Evolutionary conservation across 1,284 basidiomycete species (phyloP), one percentile per base, ranked within the genome.

Genomic region (Trichosporon sp.): DNA sequence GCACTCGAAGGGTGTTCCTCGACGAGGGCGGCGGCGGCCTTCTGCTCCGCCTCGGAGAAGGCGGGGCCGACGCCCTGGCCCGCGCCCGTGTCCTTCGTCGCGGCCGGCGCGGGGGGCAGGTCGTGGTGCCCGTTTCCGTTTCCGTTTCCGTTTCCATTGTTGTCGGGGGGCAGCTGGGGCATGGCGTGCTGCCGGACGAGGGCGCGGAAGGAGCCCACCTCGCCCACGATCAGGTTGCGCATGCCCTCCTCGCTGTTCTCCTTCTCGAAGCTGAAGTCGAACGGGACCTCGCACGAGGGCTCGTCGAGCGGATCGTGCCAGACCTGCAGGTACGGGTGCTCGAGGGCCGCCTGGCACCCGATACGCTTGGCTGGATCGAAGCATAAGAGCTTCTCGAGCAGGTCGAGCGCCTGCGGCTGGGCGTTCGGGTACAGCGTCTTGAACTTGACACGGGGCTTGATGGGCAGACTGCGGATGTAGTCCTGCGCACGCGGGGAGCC

Each of bases 191-290:
- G 78, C 46, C 83, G 73, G 19, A 84, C 82, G 12, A 82, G 75
- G 38, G 79, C 66, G 63, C 83, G 77, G 79, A 84, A 84, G 12
- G 78, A 79, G 19, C 72, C 70, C 8, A 79, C 77, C 85, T 99
- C 96, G 48, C 96, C 90, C 12, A 98, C 89, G 77, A 99, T 99
- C 78, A 99, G 85, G 75, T 89, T 89, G 85, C 96, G 94, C 97
- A 99, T 99, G 26, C 97, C 97, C 69, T 97, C 93, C 72, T 96
- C 95, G 68, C 91, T 90, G 75, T 99, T 96, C 83, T 98, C 96
- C 74, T 91, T 91, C 85, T 99, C 97, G 76, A 99, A 99, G n/a
- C 90, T 88, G 81, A 99, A 99, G 85, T 99, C 95, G 78, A 99
- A 98, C 85, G 92, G 91, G 67, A 87, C 84, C 69, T 91, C 88